These are phyloP conservation scores for Cyphellophora attinorum DNA, from an alignment of 2,329 filamentous ascomycete genomes.

Conservation along the genomic window DNA sequence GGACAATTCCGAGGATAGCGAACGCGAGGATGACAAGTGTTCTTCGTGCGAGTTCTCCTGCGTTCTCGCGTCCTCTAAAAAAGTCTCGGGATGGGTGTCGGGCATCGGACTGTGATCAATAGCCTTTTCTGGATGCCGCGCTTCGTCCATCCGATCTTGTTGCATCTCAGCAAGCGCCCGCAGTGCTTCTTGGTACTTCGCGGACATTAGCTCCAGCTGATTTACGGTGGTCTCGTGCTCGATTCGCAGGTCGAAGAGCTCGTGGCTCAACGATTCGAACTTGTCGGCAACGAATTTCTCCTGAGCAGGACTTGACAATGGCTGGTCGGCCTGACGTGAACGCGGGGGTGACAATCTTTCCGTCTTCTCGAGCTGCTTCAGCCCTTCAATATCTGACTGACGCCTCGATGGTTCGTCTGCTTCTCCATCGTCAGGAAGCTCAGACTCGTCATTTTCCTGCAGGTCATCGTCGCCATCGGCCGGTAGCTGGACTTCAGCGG, in stretches of 20 bases:
- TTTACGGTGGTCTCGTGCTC: conserved; percentile 78
- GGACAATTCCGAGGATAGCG: conserved; percentile 87
- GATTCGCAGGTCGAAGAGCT: conserved; percentile 79
- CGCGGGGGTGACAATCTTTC: conserved; percentile 14
- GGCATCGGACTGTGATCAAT: conserved; percentile 25
- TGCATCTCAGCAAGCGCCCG: conserved; percentile 75
- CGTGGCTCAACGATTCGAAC: conserved; percentile 80
- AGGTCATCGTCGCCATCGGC: conserved; percentile 21
- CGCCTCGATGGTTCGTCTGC: conserved; percentile 8
- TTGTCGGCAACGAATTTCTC: conserved; percentile 84
- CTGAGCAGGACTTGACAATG: conserved; percentile 62
- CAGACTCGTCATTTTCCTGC: conserved; percentile 5
- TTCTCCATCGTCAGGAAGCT: conserved; percentile 3
- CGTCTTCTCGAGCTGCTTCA: conserved; percentile 26
- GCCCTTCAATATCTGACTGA: conserved; percentile 23
- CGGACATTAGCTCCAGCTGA: conserved; percentile 71
- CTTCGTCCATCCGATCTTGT: conserved; percentile 66
- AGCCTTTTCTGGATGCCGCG: conserved; percentile 46
- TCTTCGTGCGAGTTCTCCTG: conserved; percentile 59
- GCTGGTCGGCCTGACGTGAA: conserved; percentile 32
- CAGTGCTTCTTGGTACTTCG: conserved; percentile 85
- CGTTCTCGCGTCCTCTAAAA: conserved; percentile 65
- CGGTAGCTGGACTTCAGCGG: conserved; percentile 30
- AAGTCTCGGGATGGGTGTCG: conserved; percentile 59
- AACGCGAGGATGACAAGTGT: conserved; percentile 72